phyloP scores from a whole-genome alignment of 1,139 yeast genomes.

The Geotrichum klebahnii region DNA sequence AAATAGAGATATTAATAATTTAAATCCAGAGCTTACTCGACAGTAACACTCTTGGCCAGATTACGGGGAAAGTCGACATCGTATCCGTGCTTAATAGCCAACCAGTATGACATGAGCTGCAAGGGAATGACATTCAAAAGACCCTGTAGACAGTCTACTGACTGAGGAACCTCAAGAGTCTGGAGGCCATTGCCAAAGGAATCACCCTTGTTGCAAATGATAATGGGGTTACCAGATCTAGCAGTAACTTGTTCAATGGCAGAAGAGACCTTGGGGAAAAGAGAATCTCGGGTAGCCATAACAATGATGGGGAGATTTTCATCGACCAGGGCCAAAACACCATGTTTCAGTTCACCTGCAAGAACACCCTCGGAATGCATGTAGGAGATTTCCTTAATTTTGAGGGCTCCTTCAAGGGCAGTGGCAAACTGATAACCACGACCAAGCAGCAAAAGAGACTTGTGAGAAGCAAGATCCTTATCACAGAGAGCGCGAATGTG shows the following conservation, averaged over 20 bases:
- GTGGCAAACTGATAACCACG: constrained; percentile 98
- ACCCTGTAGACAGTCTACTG: constrained; percentile 97
- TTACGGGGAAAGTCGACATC: constrained; percentile 99
- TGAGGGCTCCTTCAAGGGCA: constrained; percentile 96
- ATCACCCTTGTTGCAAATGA: constrained; percentile 88
- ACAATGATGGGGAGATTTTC: constrained; percentile 90
- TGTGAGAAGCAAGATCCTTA: constrained; percentile 66
- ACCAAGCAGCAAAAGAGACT: constrained; percentile 85
- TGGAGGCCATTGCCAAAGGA: constrained; percentile 42
- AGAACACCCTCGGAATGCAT: constrained; percentile 99
- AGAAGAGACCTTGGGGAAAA: constrained; percentile 93
- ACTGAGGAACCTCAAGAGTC: constrained; percentile 82
- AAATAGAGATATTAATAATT: neutral
- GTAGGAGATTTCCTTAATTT: constrained; percentile 95
- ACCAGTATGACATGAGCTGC: constrained; percentile 95
- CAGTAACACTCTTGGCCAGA: constrained; percentile 97
- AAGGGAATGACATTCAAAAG: constrained; percentile 89
- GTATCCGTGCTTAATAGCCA: constrained; percentile 90
- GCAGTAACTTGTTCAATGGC: constrained; percentile 97
- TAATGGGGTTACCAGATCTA: constrained; percentile 94
- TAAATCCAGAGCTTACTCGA: no score
- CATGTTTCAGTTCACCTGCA: constrained; percentile 98
- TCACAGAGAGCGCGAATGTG: constrained; percentile 68
- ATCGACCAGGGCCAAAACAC: constrained; percentile 95
- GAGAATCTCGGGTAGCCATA: constrained; percentile 91